These are phyloP conservation scores for Aspergillus heteromorphus DNA, from an alignment of 495 filamentous ascomycete species.

Conservation along the genomic window DNA sequence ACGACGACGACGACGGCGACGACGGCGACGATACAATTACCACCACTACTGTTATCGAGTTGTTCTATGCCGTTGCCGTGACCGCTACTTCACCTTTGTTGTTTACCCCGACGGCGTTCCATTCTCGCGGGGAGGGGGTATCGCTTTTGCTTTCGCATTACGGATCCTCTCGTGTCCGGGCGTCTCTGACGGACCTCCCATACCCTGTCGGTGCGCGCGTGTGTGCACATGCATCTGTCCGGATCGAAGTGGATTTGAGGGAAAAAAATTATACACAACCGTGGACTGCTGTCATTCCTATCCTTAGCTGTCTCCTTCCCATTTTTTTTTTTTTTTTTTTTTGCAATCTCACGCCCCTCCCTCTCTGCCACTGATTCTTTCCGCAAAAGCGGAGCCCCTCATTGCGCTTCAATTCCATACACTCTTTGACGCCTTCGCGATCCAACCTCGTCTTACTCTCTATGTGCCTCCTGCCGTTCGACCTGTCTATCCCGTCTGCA, in stretches of 20 bases:
- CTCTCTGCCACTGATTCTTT: neutral
- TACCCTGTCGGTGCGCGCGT: neutral
- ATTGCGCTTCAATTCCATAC: neutral
- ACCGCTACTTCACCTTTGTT: conserved; percentile 16
- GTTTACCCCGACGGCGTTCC: neutral
- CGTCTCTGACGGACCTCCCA: neutral
- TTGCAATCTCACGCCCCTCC: neutral
- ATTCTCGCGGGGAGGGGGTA: neutral
- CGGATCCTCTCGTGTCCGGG: neutral
- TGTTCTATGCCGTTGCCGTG: conserved; percentile 7
- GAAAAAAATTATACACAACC: neutral
- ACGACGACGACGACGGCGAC: no score
- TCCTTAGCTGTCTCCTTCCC: conserved; percentile 4
- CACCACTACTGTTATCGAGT: neutral
- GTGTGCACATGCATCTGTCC: neutral
- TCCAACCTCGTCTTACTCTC: conserved; percentile 1
- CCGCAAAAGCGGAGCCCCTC: neutral
- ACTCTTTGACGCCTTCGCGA: neutral
- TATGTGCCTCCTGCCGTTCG: neutral
- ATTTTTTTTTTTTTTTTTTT: neutral
- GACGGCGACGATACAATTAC: no score
- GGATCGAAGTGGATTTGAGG: neutral
- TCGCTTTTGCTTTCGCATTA: neutral
- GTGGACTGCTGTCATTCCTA: conserved; percentile 4
- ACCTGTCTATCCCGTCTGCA: neutral